These are phyloP conservation scores for Aspergillus bridgeri DNA, from an alignment of 495 filamentous ascomycete species.

Conservation along the genomic window DNA sequence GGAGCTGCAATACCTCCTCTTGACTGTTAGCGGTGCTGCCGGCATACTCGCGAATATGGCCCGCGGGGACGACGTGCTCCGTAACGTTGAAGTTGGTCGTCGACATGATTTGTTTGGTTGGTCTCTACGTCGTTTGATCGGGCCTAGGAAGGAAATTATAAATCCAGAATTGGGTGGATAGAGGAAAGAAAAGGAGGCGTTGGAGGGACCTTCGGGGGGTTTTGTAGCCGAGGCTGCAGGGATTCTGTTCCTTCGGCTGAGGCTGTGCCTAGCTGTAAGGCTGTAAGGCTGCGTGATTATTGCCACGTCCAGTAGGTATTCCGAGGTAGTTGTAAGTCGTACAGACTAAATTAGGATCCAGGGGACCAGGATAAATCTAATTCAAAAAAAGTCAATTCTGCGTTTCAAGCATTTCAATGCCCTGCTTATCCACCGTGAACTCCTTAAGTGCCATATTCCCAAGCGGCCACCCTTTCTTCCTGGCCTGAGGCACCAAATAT, in stretches of 20 bases:
- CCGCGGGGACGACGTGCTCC: background rate
- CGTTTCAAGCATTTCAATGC: no score
- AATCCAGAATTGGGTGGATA: background rate
- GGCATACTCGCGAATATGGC: constrained; percentile 10
- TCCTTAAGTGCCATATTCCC: no score
- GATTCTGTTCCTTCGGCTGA: background rate
- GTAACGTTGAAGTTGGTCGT: background rate
- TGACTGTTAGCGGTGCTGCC: background rate
- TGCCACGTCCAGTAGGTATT: background rate
- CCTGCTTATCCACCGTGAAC: no score
- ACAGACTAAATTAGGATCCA: no score
- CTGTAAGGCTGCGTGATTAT: background rate
- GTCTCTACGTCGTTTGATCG: background rate
- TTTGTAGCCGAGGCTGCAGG: background rate
- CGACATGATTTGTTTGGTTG: constrained; percentile 3
- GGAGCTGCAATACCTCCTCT: constrained; percentile 8
- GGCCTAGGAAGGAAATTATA: background rate
- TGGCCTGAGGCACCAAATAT: no score
- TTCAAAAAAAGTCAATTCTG: no score
- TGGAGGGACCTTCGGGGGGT: background rate
- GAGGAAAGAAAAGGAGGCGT: background rate
- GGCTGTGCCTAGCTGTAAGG: no score
- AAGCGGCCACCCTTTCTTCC: no score
- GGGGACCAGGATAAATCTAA: no score
- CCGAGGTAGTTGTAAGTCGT: no score